These are phyloP conservation scores for Teunomyces kruisii DNA, from an alignment of 805 yeast species.

Conservation along the genomic window DNA sequence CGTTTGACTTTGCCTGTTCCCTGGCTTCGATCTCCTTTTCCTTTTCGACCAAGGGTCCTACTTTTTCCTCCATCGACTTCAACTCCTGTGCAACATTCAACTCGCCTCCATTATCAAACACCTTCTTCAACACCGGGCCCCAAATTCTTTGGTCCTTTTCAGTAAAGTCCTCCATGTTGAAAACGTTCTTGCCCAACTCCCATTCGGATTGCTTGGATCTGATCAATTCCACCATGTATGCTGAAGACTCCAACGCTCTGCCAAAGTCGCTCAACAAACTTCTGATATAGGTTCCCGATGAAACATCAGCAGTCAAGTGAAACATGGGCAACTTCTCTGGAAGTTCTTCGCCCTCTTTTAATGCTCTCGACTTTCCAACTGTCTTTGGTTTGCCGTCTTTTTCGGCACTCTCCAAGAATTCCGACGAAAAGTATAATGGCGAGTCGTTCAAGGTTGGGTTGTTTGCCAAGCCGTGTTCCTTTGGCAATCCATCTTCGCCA, in stretches of 20 bases:
- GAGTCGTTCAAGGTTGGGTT: conserved; percentile 64
- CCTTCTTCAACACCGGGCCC: conserved; percentile 61
- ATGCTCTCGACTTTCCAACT: conserved; percentile 37
- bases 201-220: conserved; percentile 82
- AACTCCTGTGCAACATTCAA: conserved; percentile 27
- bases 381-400: conserved; percentile 38
- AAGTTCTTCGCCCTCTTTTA: conserved; percentile 37
- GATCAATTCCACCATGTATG: conserved; percentile 83
- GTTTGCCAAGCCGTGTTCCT: conserved; percentile 44
- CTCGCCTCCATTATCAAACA: conserved; percentile 41
- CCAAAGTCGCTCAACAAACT: conserved; percentile 89
- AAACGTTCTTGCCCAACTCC: conserved; percentile 69
- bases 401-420: conserved; percentile 48
- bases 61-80: conserved; percentile 5
- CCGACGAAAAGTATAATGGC: conserved; percentile 55
- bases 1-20: conserved; percentile 4
- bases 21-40: conserved; percentile 8
- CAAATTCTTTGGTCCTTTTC: conserved; percentile 62
- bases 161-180: conserved; percentile 65
- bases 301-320: conserved; percentile 74
- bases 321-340: conserved; percentile 63
- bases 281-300: conserved; percentile 94
- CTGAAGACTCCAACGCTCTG: conserved; percentile 71
- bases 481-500: conserved; percentile 48
- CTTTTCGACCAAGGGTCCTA: conserved; percentile 7